These are phyloP conservation scores for Citrus sinensis DNA, from an alignment of 345 rosid species.

Conservation along the genomic window DNA sequence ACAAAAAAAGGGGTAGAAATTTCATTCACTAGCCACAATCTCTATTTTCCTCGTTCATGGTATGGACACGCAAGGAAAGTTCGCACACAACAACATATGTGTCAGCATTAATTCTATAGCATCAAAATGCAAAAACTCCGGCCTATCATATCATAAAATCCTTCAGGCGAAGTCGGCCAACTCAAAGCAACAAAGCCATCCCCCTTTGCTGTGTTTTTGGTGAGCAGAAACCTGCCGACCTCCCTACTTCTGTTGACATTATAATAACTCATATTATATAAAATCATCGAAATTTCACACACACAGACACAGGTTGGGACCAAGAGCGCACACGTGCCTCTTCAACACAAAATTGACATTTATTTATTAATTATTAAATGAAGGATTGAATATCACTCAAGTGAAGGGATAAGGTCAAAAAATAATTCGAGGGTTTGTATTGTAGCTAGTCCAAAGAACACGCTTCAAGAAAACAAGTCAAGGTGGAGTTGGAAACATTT, in stretches of 20 bases:
- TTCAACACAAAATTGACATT: neutral
- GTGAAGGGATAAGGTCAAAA: neutral
- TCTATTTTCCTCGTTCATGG: neutral
- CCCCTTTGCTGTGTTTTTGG: neutral
- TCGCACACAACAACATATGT: neutral
- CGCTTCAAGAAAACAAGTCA: conserved; percentile 1
- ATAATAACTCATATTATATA: neutral
- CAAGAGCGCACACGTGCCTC: neutral
- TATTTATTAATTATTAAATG: neutral
- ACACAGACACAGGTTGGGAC: neutral
- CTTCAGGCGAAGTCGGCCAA: neutral
- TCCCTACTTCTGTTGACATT: neutral
- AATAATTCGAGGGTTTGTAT: neutral
- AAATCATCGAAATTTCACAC: neutral
- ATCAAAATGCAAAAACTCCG: neutral
- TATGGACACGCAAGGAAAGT: neutral
- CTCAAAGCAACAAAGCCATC: neutral
- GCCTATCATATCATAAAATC: neutral
- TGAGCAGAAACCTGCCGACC: conserved; percentile 13
- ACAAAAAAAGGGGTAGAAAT: too few species aligned
- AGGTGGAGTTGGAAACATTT: neutral
- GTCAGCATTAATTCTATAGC: neutral
- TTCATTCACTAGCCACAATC: neutral
- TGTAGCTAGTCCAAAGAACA: neutral
- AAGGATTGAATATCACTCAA: neutral